Evolutionary conservation across 805 yeast genomes (phyloP), one percentile per base, ranked within the genome.

Genomic region (Alloascoidea africana): DNA sequence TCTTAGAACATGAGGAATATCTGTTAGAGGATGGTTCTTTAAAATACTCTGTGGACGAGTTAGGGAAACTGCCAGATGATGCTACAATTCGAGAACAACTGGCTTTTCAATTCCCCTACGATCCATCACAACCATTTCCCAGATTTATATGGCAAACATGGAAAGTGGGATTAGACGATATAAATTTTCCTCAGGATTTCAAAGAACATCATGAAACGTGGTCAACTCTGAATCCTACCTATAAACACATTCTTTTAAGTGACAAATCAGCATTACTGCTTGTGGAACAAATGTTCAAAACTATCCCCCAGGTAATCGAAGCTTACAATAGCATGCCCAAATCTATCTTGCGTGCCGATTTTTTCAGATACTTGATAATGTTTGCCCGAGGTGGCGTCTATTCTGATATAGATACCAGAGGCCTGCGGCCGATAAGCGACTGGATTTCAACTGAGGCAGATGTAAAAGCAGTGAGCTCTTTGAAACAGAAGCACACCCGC

Each of bases 311-410:
- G 33, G 84, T 91, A 3, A 62, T 74, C 1, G 65, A 66, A 42
- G 95, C 96, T 0, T 91, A 80, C 60, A 59, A 70, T 14, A 45
- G 71, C 18, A 59, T 91, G 70, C 98, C 98, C 2, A 75, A 72
- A 49, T 68, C 69, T 27, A 87, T 91, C 40, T 59, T 91, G 41
- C 81, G 81, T 53, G 97, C 96, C 0, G 98, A 91, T 57, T 89
- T 89, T 52, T 85, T 91, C 64, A 64, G 97, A 42, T 91, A 91
- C 56, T 62, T 91, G 48, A 74, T 91, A 14, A 59, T 91, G 15
- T 79, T 68, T 52, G 96, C 96, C 4, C 63, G 91, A 37, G 98
- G 98, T 6, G 98, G 98, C 0, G 76, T 84, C 1, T 89, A 89
- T 53, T 70, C 93, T 2, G 98, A 91, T 52, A 77, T 89, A 42